Evolutionary conservation across 2,329 filamentous ascomycete genomes (phyloP), one percentile per base, ranked within the genome.

Genomic region (Ascochyta fabae): DNA sequence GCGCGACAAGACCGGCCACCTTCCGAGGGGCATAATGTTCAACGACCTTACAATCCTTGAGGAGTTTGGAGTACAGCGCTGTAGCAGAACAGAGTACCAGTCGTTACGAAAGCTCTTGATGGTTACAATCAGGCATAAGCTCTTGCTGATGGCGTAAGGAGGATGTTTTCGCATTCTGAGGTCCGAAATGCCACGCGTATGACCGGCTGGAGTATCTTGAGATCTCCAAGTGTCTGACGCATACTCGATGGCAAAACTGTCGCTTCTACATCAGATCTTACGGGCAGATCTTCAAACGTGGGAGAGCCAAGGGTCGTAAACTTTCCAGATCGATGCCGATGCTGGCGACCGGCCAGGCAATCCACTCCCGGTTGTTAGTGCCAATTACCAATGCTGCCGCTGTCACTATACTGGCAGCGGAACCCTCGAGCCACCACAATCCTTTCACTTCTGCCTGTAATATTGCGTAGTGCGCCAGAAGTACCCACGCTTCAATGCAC

Each of bases 401-500:
- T 12, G 56, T 41, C 10, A 69, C 40, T 15, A 69, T 59, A 35
- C 62, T 66, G 4, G 35, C 39, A 24, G 60, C 61, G 15, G 65
- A 52, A 5, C 57, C 53, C 8, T 69, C 56, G 15, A 71, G 38
- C 66, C 66, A 74, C 56, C 61, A 63, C 4, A 65, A 24, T 2
- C 42, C 42, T n/a, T 45, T 33, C 9, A 64, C 40, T 35, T 64
- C 61, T 23, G 47, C 53, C 3, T 58, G 55, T 10, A 69, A 52
- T 3, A 73, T 65, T 4, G 59, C 68, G 39, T 62, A 70, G 57
- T 71, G 70, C 23, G 70, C 67, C 15, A 71, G 38, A 7, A 72
- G 60, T 2, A 69, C 60, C 66, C 68, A 71, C 16, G 69, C 65
- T 43, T 71, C 65, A 23, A 65, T 58, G 8, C 45, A 40, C 3